Base-by-base conservation (phyloP, 805 yeast species). In the Starmerella bombicola region DNA sequence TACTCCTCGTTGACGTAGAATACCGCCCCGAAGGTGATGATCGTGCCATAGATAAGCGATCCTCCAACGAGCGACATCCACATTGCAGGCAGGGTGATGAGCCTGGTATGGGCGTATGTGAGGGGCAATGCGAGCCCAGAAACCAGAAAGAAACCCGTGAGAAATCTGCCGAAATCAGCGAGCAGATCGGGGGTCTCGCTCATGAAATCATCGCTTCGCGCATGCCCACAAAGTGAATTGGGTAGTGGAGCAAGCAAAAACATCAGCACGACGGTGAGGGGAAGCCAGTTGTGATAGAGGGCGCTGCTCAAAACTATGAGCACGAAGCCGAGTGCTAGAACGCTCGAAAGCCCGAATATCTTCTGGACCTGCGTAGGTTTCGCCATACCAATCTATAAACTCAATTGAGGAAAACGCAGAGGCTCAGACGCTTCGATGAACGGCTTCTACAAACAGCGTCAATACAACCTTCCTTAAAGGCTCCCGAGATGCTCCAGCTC, bases 231-330 rank as follows among this genome's bases (percentile, higher is more conserved):
- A 6, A 78, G 48, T 8, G 78, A 68, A 45, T 78, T 76, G 4
- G 93, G 93, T 28, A 79, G 41, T 28, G 85, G 86, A 3, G 91
- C 86, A 30, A 76, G 45, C 30, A 74, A 65, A 57, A 79, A 79
- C 48, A 80, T 65, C 15, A 75, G 74, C 25, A 74, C 73, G 57
- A 80, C 83, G 29, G 78, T 69, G 43, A 88, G 69, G 28, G 98
- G 97, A 54, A 79, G 75, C 93, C 95, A 91, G 59, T 84, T 85
- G 35, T 82, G 80, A 64, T 74, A 83, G 10, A 91, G 67, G 2
- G 91, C 88, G 38, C 94, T 85, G 34, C 95, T 84, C 25, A 91
- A 67, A 20, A 88, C 81, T 33, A 86, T 84, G 48, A 91, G 66
- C 26, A 91, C 71, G 54, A 88, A 88, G 5, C 98, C 98, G 50